Percentiles rank a stretch among this genome's conserved stretches.
These are phyloP conservation scores for Vinca minor DNA, from an alignment of 257 asterid genomes.

Conservation along the genomic window DNA sequence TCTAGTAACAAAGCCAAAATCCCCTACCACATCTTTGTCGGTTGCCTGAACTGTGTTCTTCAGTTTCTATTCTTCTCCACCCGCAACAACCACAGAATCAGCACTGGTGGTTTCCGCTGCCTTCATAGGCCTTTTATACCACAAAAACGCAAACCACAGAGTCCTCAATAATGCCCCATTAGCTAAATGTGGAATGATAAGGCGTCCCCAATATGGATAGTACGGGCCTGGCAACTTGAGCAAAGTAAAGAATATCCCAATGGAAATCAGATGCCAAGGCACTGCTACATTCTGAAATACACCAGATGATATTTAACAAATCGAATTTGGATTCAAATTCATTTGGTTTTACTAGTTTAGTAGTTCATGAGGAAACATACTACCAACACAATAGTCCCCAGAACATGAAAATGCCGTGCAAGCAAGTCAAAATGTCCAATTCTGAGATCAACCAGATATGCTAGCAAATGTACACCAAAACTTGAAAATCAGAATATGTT, in stretches of 20 bases:
- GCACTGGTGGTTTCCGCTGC: constrained; percentile 22
- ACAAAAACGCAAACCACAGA: constrained; percentile 61
- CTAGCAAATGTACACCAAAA: neutral
- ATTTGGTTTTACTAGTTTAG: neutral
- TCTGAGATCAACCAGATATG: neutral
- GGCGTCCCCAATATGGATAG: constrained; percentile 92
- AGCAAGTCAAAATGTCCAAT: too few species aligned
- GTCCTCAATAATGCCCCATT: constrained; percentile 76
- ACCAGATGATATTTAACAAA: constrained; percentile 2
- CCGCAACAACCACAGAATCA: constrained; percentile 20
- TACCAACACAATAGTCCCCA: neutral
- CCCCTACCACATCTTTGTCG: neutral
- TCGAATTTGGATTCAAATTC: neutral
- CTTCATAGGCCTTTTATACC: constrained; percentile 49
- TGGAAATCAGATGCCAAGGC: constrained; percentile 79
- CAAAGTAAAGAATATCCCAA: constrained; percentile 47
- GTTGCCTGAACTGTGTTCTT: neutral
- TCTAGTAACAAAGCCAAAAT: too few species aligned
- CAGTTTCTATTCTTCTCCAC: constrained; percentile 15
- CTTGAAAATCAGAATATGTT: too few species aligned
- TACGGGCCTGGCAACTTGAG: constrained; percentile 84
- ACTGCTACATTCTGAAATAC: constrained; percentile 55
- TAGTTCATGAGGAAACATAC: constrained; percentile 6
- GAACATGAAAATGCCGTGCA: neutral
- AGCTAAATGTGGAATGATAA: constrained; percentile 78